Evolutionary conservation across 2,329 filamentous ascomycete species (phyloP).

Genomic region (Colletotrichum sp.): DNA sequence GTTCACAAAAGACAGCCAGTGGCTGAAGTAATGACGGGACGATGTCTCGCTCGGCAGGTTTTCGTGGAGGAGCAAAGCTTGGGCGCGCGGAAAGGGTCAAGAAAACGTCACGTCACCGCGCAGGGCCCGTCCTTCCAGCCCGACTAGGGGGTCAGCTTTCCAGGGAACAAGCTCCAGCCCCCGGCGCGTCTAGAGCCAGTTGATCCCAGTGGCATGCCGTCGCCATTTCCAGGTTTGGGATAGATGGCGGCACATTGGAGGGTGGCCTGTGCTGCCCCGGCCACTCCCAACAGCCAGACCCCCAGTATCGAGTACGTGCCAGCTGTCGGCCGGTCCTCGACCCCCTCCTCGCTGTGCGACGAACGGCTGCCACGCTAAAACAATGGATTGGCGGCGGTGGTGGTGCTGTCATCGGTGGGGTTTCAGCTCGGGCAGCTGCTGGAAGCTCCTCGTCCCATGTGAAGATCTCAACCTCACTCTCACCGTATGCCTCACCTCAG

Average conservation of each 20-base stretch:
- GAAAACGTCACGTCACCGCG: constrained; percentile 20
- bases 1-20: not conserved
- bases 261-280: not conserved
- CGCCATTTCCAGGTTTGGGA: constrained; percentile 13
- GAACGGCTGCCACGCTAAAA: not conserved
- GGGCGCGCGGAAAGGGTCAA: not conserved
- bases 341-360: not conserved
- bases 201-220: not conserved
- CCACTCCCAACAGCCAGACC: not conserved
- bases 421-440: constrained; percentile 13
- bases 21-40: constrained; percentile 20
- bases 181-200: not conserved
- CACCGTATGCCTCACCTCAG: not conserved
- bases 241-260: not conserved
- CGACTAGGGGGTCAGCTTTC: not conserved
- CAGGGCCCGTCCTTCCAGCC: constrained; percentile 3
- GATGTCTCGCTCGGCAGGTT: constrained; percentile 22
- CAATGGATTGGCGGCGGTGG: not conserved
- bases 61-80: constrained; percentile 9
- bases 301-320: not conserved
- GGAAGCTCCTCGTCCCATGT: constrained; percentile 14
- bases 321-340: constrained; percentile 1
- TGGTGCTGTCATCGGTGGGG: constrained; percentile 18
- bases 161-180: constrained; percentile 21
- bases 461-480: constrained; percentile 13